Conservation (phyloP, 371 early-diverging fungal genomes). For the Rhizopus delemar region DNA sequence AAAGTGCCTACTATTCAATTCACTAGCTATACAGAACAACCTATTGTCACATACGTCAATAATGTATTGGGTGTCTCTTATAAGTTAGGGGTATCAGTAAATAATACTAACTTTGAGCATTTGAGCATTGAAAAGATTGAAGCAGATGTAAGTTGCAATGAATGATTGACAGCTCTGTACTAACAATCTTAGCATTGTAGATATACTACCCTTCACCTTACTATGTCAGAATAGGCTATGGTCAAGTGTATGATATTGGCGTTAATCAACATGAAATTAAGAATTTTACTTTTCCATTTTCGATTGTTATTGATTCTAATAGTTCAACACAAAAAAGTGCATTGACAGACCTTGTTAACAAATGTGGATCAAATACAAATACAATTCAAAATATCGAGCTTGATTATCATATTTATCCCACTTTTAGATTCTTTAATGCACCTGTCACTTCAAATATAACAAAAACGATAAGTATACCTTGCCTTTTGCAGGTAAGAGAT, state of each 20-base stretch:
- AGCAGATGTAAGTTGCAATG: constrained; percentile 48
- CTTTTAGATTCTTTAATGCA: constrained; percentile 43
- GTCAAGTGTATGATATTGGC: constrained; percentile 39
- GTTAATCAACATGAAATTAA: constrained; percentile 42
- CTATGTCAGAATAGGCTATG: constrained; percentile 51
- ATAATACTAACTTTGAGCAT: constrained; percentile 56
- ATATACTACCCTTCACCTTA: constrained; percentile 56
- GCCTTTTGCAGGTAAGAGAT: constrained; percentile 20
- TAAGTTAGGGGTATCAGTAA: constrained; percentile 41
- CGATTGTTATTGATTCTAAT: constrained; percentile 32
- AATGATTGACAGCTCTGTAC: not conserved
- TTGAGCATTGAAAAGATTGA: constrained; percentile 52
- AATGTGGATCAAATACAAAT: constrained; percentile 49
- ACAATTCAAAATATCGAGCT: constrained; percentile 33
- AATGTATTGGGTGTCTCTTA: constrained; percentile 28
- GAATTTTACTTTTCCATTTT: constrained; percentile 50
- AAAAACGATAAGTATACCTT: constrained; percentile 29
- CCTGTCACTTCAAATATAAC: constrained; percentile 41
- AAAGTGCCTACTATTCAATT: constrained; percentile 43
- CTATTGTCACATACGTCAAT: constrained; percentile 8
- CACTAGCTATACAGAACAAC: constrained; percentile 32
- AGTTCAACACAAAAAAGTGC: constrained; percentile 41
- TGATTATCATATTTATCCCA: constrained; percentile 51
- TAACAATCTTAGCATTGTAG: constrained; percentile 23
- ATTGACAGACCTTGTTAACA: constrained; percentile 42